Base-by-base conservation (phyloP, 164 flowering plant genomes). In the Umbilicus rupestris region DNA sequence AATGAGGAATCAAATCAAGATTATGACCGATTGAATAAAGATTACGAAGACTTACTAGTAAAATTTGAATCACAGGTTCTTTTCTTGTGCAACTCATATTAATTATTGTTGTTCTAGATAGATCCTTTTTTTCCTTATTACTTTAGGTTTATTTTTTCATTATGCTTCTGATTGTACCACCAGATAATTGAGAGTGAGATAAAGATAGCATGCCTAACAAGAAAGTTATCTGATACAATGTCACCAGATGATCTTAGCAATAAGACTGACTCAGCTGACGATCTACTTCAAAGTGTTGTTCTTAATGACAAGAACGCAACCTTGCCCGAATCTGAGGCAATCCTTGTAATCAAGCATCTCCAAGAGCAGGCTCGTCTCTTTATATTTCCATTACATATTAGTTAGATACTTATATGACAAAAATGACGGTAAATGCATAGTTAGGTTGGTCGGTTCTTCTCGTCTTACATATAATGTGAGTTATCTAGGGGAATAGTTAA, bases 341-440 rank as follows among this genome's bases (percentile, higher is more conserved):
- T 77, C 65, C 52, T 72, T 66, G 81, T 85, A 69, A 86, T 87
- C 42, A 82, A 87, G 78, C 84, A 84, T 68, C 96, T 89, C 57
- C 87, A 89, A 75, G 94, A 95, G 65, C 88, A 91, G 90, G 99
- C 88, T 58, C 41, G 47, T 72, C 33, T 58, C 28, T 33, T 65
- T 5, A 39, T 42, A 37, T n/a, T 24, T 22, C 33, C 7, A n/a
- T 50, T 35, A 59, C 15, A 28, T 11, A 28, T 47, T 29, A 57
- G 29, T 28, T 11, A 57, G 11, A 11, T 58, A 58, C 8, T 60
- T 60, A 39, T 35, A 47, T n/a, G 55, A 22, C 22, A n/a, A 47
- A n/a, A 20, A 47, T 47, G 12, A 47, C 24, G 8, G 6, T 10
- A 45, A n/a, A 47, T 7, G 19, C 15, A 19, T 2, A 5, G 10